Conservation (phyloP, 345 rosid genomes). For the Toxicodendron radicans region DNA sequence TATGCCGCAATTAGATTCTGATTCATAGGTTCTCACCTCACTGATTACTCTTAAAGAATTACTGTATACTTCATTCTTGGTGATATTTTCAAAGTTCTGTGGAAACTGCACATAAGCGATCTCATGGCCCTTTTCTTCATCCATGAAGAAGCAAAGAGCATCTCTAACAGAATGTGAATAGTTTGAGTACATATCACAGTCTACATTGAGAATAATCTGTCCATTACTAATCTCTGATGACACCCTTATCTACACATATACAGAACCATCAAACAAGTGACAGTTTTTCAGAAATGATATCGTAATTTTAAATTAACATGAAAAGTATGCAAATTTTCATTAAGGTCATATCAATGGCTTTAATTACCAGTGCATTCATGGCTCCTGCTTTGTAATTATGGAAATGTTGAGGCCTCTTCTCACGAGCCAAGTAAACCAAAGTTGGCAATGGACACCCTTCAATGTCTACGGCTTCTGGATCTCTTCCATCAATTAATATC, state of each 20-base stretch:
- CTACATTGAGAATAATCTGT: constrained; percentile 57
- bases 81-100: constrained; percentile 47
- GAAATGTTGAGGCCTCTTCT: constrained; percentile 61
- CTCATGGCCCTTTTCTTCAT: constrained; percentile 58
- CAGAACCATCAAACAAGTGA: background rate
- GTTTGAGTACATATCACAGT: constrained; percentile 86
- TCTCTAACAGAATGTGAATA: constrained; percentile 52
- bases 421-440: constrained; percentile 74
- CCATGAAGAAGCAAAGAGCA: constrained; percentile 80
- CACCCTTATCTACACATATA: constrained; percentile 52
- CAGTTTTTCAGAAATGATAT: background rate
- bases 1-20: background rate
- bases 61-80: constrained; percentile 58
- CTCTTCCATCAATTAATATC: constrained; percentile 63
- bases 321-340: background rate
- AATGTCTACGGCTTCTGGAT: constrained; percentile 29
- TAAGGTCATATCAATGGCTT: background rate
- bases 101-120: constrained; percentile 74
- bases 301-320: too few species aligned
- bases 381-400: constrained; percentile 92
- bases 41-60: background rate
- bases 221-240: constrained; percentile 67
- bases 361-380: constrained; percentile 68
- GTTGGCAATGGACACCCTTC: constrained; percentile 50
- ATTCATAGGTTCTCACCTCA: constrained; percentile 26